Evolutionary conservation across 192 early-diverging fungal species (phyloP).

Genomic region (Entomortierella lignicola): DNA sequence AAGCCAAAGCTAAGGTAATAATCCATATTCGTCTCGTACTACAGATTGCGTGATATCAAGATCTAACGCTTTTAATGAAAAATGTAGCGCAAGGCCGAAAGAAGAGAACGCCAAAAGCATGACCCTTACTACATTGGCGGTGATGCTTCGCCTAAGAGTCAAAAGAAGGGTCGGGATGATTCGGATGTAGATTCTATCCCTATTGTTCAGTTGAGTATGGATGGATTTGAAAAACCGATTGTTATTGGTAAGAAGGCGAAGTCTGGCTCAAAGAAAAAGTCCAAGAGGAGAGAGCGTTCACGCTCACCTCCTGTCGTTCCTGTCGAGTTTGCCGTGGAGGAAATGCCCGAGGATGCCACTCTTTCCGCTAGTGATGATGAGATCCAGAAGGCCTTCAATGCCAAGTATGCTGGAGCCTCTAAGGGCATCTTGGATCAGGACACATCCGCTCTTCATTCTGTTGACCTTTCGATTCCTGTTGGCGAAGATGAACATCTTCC

Average conservation of each 20-base stretch:
- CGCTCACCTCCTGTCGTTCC: conserved; percentile 47
- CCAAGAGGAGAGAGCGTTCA: conserved; percentile 38
- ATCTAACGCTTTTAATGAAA: not conserved
- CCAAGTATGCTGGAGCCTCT: not conserved
- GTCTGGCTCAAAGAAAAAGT: conserved; percentile 50
- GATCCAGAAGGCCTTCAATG: conserved; percentile 6
- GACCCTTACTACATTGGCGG: conserved; percentile 79
- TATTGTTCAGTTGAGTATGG: conserved; percentile 77
- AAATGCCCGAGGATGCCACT: conserved; percentile 70
- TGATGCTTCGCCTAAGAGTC: conserved; percentile 43
- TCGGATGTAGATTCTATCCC: conserved; percentile 86
- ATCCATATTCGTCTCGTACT: not conserved
- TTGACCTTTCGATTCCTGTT: conserved; percentile 67
- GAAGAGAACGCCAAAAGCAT: conserved; percentile 61
- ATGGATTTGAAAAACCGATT: conserved; percentile 57
- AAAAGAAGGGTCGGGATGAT: conserved; percentile 60
- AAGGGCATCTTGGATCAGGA: conserved; percentile 57
- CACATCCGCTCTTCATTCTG: conserved; percentile 53
- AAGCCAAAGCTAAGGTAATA: conserved; percentile 58
- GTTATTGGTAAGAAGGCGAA: conserved; percentile 49
- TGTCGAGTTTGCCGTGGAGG: conserved; percentile 65
- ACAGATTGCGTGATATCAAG: not conserved
- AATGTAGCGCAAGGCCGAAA: conserved; percentile 59
- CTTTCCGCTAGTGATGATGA: conserved; percentile 63
- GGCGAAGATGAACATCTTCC: conserved; percentile 66